phyloP scores from a whole-genome alignment of 768 basidiomycete species.

The Trametes elegans region DNA sequence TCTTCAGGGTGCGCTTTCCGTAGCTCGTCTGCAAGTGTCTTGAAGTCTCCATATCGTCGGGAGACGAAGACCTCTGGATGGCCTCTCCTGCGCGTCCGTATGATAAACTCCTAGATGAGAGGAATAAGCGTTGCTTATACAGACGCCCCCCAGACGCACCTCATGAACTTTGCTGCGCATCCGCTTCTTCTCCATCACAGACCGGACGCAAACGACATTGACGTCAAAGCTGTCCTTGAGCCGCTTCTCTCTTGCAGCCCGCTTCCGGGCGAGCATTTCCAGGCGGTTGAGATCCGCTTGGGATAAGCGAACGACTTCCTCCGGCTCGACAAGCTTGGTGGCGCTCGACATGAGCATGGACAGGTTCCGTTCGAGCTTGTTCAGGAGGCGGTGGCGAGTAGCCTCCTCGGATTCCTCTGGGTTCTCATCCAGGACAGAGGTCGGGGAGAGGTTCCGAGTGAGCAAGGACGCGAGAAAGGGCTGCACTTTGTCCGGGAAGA shows the following conservation, averaged over 20 bases:
- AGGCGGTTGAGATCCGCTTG: conserved; percentile 82
- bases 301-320: conserved; percentile 87
- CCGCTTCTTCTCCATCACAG: conserved; percentile 79
- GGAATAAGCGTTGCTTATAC: too few relatives aligned
- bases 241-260: conserved; percentile 48
- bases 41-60: conserved; percentile 94
- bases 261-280: conserved; percentile 66
- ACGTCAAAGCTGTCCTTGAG: conserved; percentile 72
- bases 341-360: conserved; percentile 80
- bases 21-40: conserved; percentile 84
- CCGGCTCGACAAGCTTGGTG: conserved; percentile 76
- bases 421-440: conserved; percentile 57
- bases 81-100: conserved; percentile 76
- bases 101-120: conserved; percentile 80
- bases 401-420: conserved; percentile 51
- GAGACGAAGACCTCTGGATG: conserved; percentile 83
- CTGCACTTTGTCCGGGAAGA: conserved; percentile 93
- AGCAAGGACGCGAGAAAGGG: conserved; percentile 86
- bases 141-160: conserved; percentile 43
- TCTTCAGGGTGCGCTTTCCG: conserved; percentile 84
- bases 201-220: conserved; percentile 86
- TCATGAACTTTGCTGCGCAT: conserved; percentile 87
- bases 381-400: conserved; percentile 65
- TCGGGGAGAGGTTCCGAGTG: conserved; percentile 70
- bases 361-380: conserved; percentile 82